A percentile compares a stretch with the other conserved stretches of the same genome.
phyloP scores from a whole-genome alignment of 768 basidiomycete species.

The Goffeauzyma gilvescens region DNA sequence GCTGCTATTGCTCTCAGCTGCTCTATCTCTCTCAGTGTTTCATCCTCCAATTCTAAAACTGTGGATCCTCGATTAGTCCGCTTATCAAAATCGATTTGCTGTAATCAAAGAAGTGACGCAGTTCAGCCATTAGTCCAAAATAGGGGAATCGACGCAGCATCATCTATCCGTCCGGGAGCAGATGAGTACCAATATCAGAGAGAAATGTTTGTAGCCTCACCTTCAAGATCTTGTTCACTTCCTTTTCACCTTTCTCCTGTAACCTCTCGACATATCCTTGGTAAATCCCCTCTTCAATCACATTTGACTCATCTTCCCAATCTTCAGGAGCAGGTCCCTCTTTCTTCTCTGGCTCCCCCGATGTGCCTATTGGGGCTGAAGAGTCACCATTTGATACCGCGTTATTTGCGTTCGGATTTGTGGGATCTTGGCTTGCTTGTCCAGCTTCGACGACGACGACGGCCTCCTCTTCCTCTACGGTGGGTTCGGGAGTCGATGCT shows the following conservation, averaged over 20 bases:
- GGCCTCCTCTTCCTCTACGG: slow-evolving; percentile 9
- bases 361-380: not conserved
- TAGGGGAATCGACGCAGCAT: not conserved
- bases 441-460: not conserved
- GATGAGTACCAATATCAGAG: not conserved
- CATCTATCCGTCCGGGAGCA: not conserved
- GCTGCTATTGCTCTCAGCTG: slow-evolving; percentile 4
- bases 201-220: slow-evolving; percentile 32
- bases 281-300: slow-evolving; percentile 35
- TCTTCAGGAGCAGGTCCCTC: slow-evolving; percentile 15
- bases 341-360: slow-evolving; percentile 6
- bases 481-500: slow-evolving; percentile 6
- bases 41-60: slow-evolving; percentile 47
- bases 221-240: slow-evolving; percentile 52
- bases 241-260: slow-evolving; percentile 76
- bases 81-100: slow-evolving; percentile 69
- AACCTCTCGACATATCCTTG: slow-evolving; percentile 60
- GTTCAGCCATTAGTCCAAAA: not conserved
- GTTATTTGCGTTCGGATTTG: not conserved
- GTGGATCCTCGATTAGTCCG: slow-evolving; percentile 49
- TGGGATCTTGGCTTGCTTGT: not conserved
- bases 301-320: slow-evolving; percentile 21
- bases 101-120: not conserved
- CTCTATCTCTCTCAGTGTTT: slow-evolving; percentile 38
- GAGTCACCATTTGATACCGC: not conserved